Percentiles rank a stretch among this genome's conserved stretches.
phyloP scores from a whole-genome alignment of 768 basidiomycete species.

The Russula earlei region DNA sequence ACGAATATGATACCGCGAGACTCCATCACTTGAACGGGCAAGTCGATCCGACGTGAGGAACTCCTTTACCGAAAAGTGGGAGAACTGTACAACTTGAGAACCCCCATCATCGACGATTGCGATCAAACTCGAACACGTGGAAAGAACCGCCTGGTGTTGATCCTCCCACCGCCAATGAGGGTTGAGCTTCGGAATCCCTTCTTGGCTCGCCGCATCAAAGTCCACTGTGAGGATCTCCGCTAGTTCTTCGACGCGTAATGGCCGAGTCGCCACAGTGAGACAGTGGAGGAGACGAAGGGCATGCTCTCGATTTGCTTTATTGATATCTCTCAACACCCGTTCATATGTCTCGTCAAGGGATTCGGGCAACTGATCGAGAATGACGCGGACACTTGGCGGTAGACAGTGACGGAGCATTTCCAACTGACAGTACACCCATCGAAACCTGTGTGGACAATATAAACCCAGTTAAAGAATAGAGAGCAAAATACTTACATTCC shows the following conservation, averaged over 20 bases:
- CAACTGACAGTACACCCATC: neutral
- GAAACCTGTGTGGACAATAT: neutral
- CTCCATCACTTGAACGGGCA: neutral
- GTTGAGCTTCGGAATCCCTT: neutral
- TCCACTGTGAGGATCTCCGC: slow-evolving; percentile 3
- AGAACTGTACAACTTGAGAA: slow-evolving; percentile 2
- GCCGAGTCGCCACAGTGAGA: neutral
- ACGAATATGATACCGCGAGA: neutral
- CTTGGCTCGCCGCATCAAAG: neutral
- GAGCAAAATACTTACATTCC: neutral
- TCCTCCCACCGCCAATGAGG: neutral
- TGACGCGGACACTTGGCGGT: neutral
- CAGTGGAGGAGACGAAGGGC: slow-evolving; percentile 5
- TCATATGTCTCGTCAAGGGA: neutral
- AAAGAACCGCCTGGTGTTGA: neutral
- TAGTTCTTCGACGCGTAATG: neutral
- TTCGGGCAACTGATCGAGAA: neutral
- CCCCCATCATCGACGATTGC: neutral
- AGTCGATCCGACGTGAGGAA: neutral
- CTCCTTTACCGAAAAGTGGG: slow-evolving; percentile 2
- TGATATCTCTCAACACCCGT: neutral
- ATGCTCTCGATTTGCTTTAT: neutral
- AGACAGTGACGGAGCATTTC: neutral
- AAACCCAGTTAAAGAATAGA: neutral
- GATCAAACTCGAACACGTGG: neutral